These are phyloP conservation scores for Dendryphion nanum DNA, from an alignment of 2,329 filamentous ascomycete species.

Conservation along the genomic window DNA sequence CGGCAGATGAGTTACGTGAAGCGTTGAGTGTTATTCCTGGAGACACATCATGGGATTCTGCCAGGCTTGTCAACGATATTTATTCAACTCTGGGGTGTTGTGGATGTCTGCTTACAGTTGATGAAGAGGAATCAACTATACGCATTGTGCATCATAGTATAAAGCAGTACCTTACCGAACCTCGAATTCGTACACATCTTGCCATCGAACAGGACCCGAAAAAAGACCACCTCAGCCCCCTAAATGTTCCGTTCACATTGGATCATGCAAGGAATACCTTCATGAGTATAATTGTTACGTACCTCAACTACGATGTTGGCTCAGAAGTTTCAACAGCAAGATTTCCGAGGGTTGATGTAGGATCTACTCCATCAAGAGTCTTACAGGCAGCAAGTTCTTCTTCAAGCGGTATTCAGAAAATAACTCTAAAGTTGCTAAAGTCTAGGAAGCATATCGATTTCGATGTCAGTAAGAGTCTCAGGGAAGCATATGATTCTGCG, in stretches of 20 bases:
- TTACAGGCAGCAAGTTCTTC: conserved; percentile 6
- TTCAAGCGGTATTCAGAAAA: conserved; percentile 4
- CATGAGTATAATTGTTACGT: conserved; percentile 18
- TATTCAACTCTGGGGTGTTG: conserved; percentile 17
- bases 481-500: too few relatives aligned
- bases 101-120: conserved; percentile 20
- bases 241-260: conserved; percentile 1
- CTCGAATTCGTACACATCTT: not conserved
- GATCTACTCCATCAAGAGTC: conserved; percentile 9
- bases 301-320: conserved; percentile 17
- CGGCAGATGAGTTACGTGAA: conserved; percentile 38
- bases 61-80: conserved; percentile 15
- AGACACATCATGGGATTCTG: conserved; percentile 14
- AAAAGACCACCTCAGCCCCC: too few relatives aligned
- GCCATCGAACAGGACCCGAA: conserved; percentile 1
- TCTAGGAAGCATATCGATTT: conserved; percentile 9
- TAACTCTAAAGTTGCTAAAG: conserved; percentile 11
- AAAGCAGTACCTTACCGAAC: conserved; percentile 16
- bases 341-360: conserved; percentile 3
- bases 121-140: conserved; percentile 24
- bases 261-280: conserved; percentile 10
- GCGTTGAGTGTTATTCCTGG: conserved; percentile 40
- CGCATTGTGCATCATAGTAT: conserved; percentile 21
- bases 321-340: conserved; percentile 12
- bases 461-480: conserved; percentile 12